Conservation (phyloP, 345 rosid species). For the Rhodamnia argentea region DNA sequence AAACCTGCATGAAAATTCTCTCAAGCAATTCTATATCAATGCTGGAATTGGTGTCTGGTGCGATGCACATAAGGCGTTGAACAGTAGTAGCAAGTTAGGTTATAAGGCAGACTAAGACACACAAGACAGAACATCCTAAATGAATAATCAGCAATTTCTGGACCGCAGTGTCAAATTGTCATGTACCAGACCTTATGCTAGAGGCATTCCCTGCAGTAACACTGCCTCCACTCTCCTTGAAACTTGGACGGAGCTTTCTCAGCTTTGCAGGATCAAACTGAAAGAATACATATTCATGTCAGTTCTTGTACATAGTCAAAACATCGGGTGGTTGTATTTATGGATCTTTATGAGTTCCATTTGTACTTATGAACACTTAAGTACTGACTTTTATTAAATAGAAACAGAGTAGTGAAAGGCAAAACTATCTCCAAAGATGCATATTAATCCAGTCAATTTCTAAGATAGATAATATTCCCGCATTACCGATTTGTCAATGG, state of each 20-base stretch:
- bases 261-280: constrained; percentile 90
- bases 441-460: neutral
- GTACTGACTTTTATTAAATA: neutral
- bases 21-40: neutral
- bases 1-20: neutral
- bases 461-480: neutral
- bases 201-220: constrained; percentile 99
- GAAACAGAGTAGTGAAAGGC: neutral
- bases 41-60: neutral
- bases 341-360: neutral
- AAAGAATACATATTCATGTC: neutral
- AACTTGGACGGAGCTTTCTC: constrained; percentile 93
- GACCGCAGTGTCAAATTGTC: neutral
- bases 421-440: neutral
- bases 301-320: neutral
- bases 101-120: neutral
- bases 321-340: neutral
- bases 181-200: constrained; percentile 62
- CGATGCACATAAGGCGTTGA: neutral
- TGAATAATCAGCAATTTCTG: neutral
- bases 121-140: neutral
- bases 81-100: neutral
- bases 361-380: neutral
- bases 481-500: neutral
- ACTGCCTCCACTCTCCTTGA: constrained; percentile 83